These are phyloP conservation scores for Synchytrium microbalum DNA, from an alignment of 371 early-diverging fungal genomes.

Conservation along the genomic window DNA sequence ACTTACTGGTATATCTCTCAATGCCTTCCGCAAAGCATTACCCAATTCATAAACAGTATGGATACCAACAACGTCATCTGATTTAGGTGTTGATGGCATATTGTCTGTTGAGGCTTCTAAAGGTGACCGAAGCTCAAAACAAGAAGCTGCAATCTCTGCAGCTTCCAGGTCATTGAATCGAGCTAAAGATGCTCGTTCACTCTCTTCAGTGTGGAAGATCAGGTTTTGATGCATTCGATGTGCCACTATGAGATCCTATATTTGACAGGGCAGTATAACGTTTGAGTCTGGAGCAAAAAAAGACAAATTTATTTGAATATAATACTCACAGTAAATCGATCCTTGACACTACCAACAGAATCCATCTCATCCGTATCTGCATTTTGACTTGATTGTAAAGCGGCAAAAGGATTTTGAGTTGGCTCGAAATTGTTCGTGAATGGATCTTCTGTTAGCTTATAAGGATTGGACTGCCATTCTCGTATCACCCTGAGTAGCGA, in stretches of 20 bases:
- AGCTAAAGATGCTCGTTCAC: neutral
- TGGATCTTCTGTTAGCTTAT: neutral
- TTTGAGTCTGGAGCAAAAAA: neutral
- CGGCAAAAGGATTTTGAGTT: neutral
- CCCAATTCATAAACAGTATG: neutral
- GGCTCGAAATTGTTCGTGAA: neutral
- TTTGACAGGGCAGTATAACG: neutral
- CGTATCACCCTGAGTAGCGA: neutral
- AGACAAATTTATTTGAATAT: too few relatives aligned
- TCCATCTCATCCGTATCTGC: neutral
- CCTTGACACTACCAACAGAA: neutral
- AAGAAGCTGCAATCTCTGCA: neutral
- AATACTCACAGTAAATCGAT: neutral
- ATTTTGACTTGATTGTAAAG: neutral
- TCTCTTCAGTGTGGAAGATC: neutral
- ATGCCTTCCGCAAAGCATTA: neutral
- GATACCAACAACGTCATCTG: neutral
- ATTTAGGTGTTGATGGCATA: neutral
- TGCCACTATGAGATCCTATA: neutral
- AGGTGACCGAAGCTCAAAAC: neutral
- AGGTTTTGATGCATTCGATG: constrained; percentile 2
- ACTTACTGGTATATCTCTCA: neutral
- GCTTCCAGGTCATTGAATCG: neutral
- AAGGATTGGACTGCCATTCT: neutral
- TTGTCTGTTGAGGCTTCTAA: neutral